Conservation (phyloP, 1,284 basidiomycete species). For the Ceratobasidium sp. region DNA sequence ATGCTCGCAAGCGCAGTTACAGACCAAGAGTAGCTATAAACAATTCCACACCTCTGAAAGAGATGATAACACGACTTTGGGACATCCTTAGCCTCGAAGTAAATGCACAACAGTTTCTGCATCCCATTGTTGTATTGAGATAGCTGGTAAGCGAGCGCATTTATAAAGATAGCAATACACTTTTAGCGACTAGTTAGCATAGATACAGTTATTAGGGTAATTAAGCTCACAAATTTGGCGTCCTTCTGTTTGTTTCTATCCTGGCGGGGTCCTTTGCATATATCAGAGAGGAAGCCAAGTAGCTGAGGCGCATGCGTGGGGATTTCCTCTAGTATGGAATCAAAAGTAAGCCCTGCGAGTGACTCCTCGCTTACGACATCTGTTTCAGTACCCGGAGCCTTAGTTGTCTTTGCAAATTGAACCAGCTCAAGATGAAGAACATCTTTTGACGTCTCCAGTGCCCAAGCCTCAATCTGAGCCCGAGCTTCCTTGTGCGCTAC, state of each 20-base stretch:
- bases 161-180: slow-evolving; percentile 13
- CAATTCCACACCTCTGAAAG: background rate
- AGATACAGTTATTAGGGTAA: too few species aligned
- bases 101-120: slow-evolving; percentile 15
- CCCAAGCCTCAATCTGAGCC: background rate
- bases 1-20: background rate
- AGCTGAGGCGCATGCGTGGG: background rate
- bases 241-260: background rate
- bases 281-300: background rate
- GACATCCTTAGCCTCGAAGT: slow-evolving; percentile 8
- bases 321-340: background rate
- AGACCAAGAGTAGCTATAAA: slow-evolving; percentile 4
- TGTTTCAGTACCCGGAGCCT: slow-evolving; percentile 4
- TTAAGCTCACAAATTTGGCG: background rate
- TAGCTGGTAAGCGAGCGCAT: slow-evolving; percentile 10
- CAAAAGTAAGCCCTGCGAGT: background rate
- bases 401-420: background rate
- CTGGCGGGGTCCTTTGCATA: background rate
- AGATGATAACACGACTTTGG: background rate
- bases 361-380: background rate
- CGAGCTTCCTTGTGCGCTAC: background rate
- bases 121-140: background rate
- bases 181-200: too few species aligned
- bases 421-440: background rate
- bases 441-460: background rate